Evolutionary conservation across 371 early-diverging fungal species (phyloP), one percentile per base, ranked within the genome.

Genomic region (Mucor plumbeus): DNA sequence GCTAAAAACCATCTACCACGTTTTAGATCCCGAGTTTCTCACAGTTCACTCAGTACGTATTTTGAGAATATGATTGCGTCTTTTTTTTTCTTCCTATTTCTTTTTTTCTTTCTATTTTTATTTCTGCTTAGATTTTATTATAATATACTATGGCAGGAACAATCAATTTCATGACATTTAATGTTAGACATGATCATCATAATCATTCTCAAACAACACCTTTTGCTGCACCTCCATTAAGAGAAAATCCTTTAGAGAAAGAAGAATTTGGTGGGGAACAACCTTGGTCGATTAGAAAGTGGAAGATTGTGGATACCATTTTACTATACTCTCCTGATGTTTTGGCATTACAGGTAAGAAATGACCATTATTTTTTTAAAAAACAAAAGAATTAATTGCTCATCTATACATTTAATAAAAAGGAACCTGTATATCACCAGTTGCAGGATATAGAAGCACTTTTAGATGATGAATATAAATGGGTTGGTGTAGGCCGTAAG

Each of bases 371-470:
- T 10, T 26, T 26, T 26, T 26, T 3, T 26, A 10, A 33, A 41
- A 1, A 58, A 53, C 34, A 21, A 61, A 31, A 14, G 11, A 1
- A 34, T 10, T 40, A 56, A 17, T 36, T 4, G 31, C n/a, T 13
- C 11, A 31, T 13, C 3, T 4, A 26, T 0, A 53, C 21, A 11
- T 21, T 17, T 41, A 26, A 10, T 5, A 38, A 31, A 26, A 61
- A 86, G 84, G 86, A 86, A 68, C 75, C 82, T n/a, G 65, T 72
- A 1, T 47, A 70, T 65, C 75, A 82, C 38, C 86, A 86, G 76
- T 53, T 86, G 4, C 44, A 64, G 13, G 86, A 85, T 64, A 55
- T 86, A n/a, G 76, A 76, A n/a, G 64, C 73, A 7, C 67, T 84
- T 14, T 62, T 85, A 6, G 59, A 67, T 7, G 75, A 77, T 19